Base-by-base conservation (phyloP, 345 rosid genomes). In the Euphorbia peplus region DNA sequence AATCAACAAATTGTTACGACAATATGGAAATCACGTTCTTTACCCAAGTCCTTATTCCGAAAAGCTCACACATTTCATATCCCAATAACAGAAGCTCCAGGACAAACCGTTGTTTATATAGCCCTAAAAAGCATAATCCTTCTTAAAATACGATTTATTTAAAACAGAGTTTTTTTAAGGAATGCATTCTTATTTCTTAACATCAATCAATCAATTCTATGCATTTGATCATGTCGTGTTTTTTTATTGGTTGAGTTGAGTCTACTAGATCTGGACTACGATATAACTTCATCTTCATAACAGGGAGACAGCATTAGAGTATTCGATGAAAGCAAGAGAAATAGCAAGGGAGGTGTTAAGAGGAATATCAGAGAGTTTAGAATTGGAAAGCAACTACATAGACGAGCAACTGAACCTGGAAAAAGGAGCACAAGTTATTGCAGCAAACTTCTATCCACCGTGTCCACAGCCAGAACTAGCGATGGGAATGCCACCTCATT, bases 401-500 rank as follows among this genome's bases (percentile, higher is more conserved):
- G 78, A 81, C 4, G 60, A 72, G 73, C 58, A 71, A 13, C 0
- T 80, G 71, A 39, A 78, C 25, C 39, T 81, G 15, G 83, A 77
- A 19, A 44, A 69, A 0, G 78, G 88, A 4, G 44, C 73, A 0
- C 85, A 84, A 35, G 13, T 77, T 2, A 47, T 79, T 12, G 15
- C n/a, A 0, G 83, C 81, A 0, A 87, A 84, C 64, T 60, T 76
- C 4, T 87, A 87, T 53, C 87, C 91, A 2, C 75, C 88, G 4
- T 87, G 91, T 69, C 84, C 85, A 15, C 80, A 81, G 65, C 91
- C 91, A 19, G 83, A 83, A 13, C 80, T 72, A 1, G 87, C 84
- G 22, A 83, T 87, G 81, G 92, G 92, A 2, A 0, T 87, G 67
- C 83, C 87, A 0, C 80, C 89, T 28, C 92, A 87, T 60, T 80